phyloP scores from a whole-genome alignment of 352 stramenopile species.

The Globisporangium paddicum region DNA sequence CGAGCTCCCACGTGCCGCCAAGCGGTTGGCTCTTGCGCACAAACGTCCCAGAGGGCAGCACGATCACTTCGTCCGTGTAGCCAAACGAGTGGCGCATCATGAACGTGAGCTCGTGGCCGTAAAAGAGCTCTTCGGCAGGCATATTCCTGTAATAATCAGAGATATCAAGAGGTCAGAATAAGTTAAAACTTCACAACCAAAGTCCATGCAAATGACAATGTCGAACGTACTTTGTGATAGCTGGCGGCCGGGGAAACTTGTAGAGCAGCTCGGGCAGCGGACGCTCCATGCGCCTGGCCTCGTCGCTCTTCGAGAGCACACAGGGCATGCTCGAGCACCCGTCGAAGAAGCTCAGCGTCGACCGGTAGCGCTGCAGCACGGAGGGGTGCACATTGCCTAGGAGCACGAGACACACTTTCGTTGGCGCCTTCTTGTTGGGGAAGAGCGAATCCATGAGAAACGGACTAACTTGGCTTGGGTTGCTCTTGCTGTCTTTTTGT shows the following conservation, averaged over 20 bases:
- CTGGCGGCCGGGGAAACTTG: conserved; percentile 55
- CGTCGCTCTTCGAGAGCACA: conserved; percentile 53
- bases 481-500: background rate
- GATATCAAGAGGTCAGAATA: background rate
- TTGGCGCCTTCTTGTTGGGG: conserved; percentile 32
- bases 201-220: background rate
- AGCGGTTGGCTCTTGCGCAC: conserved; percentile 59
- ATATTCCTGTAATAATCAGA: conserved; percentile 28
- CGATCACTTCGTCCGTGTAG: conserved; percentile 73
- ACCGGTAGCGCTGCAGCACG: conserved; percentile 59
- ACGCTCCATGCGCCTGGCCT: conserved; percentile 46
- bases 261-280: conserved; percentile 66
- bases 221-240: conserved; percentile 50
- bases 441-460: conserved; percentile 54
- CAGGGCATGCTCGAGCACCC: conserved; percentile 64
- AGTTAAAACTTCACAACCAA: background rate
- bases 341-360: conserved; percentile 72
- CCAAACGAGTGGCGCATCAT: conserved; percentile 69
- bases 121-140: conserved; percentile 61
- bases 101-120: conserved; percentile 76
- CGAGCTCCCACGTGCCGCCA: conserved; percentile 70
- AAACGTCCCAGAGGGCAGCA: conserved; percentile 55
- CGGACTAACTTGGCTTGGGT: conserved; percentile 28
- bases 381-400: conserved; percentile 64
- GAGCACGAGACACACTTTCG: conserved; percentile 74